Percentiles rank a stretch among this genome's conserved stretches.
These are phyloP conservation scores for Lasiodiplodia sp. DNA, from an alignment of 2,329 filamentous ascomycete genomes.

Conservation along the genomic window DNA sequence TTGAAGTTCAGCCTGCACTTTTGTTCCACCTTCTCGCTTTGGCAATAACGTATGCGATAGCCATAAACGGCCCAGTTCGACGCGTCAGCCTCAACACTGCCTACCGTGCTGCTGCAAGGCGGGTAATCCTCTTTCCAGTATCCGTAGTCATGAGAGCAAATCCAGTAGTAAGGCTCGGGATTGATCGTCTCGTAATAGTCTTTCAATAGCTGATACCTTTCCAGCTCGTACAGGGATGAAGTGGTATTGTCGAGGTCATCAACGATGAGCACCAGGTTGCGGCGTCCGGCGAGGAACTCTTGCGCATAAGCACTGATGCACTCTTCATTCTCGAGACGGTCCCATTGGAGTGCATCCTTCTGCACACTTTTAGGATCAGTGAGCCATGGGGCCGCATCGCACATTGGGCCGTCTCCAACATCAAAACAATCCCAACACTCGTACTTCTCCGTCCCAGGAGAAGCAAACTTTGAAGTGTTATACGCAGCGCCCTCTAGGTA, in stretches of 20 bases:
- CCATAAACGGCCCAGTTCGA: slow-evolving; percentile 1
- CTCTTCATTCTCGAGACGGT: neutral
- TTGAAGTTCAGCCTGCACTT: slow-evolving; percentile 20
- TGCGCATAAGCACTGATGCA: neutral
- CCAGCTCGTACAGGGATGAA: neutral
- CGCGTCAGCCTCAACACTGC: neutral
- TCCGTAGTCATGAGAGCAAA: neutral
- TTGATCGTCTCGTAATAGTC: neutral
- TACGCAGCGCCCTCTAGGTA: neutral
- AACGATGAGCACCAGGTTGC: neutral
- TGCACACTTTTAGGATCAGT: neutral
- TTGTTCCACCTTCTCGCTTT: slow-evolving; percentile 2
- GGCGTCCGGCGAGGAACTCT: neutral
- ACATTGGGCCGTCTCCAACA: neutral
- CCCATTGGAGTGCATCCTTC: neutral
- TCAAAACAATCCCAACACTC: neutral
- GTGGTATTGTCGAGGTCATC: neutral
- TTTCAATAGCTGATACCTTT: neutral
- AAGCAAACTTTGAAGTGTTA: neutral
- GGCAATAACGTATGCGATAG: neutral
- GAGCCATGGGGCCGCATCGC: neutral
- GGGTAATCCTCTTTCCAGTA: neutral
- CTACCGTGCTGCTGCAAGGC: neutral
- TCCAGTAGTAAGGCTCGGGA: slow-evolving; percentile 2
- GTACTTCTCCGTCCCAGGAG: neutral